Conservation (phyloP, 2,329 filamentous ascomycete species). For the Colletotrichum sp. region DNA sequence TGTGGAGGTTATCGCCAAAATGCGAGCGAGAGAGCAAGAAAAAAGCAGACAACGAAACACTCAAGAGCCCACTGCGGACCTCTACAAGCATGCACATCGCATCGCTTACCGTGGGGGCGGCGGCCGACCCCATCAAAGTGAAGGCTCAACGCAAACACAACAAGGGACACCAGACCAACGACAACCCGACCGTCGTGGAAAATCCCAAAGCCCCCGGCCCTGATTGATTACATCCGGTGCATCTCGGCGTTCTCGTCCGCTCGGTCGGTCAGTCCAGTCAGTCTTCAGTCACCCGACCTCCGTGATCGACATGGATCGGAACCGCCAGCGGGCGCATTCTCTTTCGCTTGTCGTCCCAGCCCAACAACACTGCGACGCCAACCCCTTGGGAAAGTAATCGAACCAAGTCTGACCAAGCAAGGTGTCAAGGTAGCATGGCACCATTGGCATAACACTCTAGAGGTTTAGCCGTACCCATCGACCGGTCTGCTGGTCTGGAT, state of each 20-base stretch:
- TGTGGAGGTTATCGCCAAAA: slow-evolving; percentile 10
- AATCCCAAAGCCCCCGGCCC: neutral
- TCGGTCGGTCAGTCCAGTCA: neutral
- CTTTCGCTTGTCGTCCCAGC: neutral
- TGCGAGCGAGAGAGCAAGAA: neutral
- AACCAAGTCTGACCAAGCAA: neutral
- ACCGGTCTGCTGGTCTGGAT: neutral
- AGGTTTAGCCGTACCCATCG: neutral
- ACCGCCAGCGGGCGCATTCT: slow-evolving; percentile 2
- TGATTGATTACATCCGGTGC: neutral
- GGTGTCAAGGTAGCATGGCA: neutral
- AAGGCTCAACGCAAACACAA: neutral
- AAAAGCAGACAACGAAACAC: neutral
- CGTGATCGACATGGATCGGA: neutral
- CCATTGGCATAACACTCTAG: neutral
- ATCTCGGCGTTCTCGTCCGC: slow-evolving; percentile 3
- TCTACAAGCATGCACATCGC: neutral
- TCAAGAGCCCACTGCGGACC: neutral
- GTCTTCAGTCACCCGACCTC: neutral
- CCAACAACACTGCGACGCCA: neutral
- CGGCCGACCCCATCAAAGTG: neutral
- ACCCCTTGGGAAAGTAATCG: neutral
- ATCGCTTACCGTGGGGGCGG: neutral
- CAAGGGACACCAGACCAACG: neutral
- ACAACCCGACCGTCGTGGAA: neutral